phyloP scores from a whole-genome alignment of 495 filamentous ascomycete genomes.

The Penicillium canescens region DNA sequence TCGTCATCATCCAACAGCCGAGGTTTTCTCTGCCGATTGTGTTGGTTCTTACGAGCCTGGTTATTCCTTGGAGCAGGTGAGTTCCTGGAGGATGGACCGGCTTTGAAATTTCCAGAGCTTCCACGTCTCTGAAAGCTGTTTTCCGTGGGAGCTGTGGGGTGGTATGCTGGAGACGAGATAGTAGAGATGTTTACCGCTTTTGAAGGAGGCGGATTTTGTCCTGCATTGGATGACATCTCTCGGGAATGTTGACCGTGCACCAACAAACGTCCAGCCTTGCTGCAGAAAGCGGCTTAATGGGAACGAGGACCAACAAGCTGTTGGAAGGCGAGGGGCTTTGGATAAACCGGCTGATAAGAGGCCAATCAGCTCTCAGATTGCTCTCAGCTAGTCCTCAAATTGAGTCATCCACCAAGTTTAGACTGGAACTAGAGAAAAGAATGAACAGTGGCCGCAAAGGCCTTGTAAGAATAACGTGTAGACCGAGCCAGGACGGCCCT shows the following conservation, averaged over 20 bases:
- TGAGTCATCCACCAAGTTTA: background rate
- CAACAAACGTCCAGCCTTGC: background rate
- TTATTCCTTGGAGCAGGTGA: slow-evolving; percentile 63
- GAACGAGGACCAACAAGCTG: background rate
- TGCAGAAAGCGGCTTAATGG: background rate
- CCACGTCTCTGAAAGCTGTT: slow-evolving; percentile 63
- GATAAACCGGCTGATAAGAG: slow-evolving; percentile 10
- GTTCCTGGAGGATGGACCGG: slow-evolving; percentile 56
- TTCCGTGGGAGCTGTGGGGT: slow-evolving; percentile 37
- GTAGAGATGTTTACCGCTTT: slow-evolving; percentile 48
- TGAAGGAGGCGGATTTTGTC: slow-evolving; percentile 38
- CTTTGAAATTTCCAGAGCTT: slow-evolving; percentile 62
- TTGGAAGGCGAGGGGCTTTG: background rate
- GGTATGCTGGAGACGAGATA: slow-evolving; percentile 38
- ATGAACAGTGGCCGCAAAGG: background rate
- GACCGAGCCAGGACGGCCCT: slow-evolving; percentile 8
- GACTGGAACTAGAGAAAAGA: background rate
- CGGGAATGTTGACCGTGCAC: background rate
- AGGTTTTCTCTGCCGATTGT: slow-evolving; percentile 60
- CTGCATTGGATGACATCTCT: slow-evolving; percentile 53
- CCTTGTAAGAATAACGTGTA: slow-evolving; percentile 5
- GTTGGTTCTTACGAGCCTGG: slow-evolving; percentile 73
- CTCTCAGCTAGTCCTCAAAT: background rate
- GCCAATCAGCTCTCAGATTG: slow-evolving; percentile 2
- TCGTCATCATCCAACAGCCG: slow-evolving; percentile 72